Evolutionary conservation across 345 rosid species (phyloP), one percentile per base, ranked within the genome.

Genomic region (Mallotus nudiflorus): DNA sequence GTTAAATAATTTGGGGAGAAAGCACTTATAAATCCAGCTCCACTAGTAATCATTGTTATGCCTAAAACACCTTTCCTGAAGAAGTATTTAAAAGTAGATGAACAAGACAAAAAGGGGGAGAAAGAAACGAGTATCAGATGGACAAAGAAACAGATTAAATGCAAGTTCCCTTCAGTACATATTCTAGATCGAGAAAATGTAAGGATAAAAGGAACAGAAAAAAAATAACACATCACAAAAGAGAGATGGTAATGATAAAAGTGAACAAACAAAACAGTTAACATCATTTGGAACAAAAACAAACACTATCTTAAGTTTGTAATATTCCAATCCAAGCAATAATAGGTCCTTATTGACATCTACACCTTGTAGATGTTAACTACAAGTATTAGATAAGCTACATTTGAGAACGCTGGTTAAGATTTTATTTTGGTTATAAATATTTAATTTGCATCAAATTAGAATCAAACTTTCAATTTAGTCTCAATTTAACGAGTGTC

Each of bases 1-100:
- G 67, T 49, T 15, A 19, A 10, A 42, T 73, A 73, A 49, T 67
- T 61, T 29, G 77, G 72, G 27, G 77, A 67, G 72, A 73, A 73
- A 49, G 77, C 29, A 51, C 77, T 73, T 13, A 73, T n/a, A 7
- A 73, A 22, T 51, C 77, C 77, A 60, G 58, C 71, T 67, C 62
- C 77, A 28, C 72, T 59, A 39, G 77, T 73, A 25, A 73, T 49
- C 59, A 67, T 49, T 20, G 72, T 67, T 48, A 73, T 51, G 53
- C 66, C 22, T 25, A 73, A 50, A 60, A 73, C 60, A 18, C 61
- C 62, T 39, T 22, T 73, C 72, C 77, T 73, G 67, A 25, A 50
- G 15, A 54, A 55, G 60, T 55, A 5, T 55, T 55, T 27, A 0
- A 27, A 53, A 7, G 57, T 53, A 53, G 28, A 53, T 53, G 12